Evolutionary conservation across 345 rosid species (phyloP), one percentile per base, ranked within the genome.

Genomic region (Populus ilicifolia): DNA sequence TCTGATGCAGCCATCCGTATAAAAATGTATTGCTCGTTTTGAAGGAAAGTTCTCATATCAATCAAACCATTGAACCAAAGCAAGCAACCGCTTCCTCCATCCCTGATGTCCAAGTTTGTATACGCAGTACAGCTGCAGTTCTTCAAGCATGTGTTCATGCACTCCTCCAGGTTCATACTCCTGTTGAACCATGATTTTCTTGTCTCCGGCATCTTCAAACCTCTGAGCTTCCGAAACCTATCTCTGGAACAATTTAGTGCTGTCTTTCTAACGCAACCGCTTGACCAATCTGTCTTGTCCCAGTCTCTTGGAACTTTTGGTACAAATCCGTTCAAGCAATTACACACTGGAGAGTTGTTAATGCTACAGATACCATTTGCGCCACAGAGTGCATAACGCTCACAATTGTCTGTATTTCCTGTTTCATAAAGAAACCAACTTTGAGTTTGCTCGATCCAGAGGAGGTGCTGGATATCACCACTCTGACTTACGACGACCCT

Each of bases 211-310:
- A 77, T 20, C 21, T 70, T 77, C 10, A 69, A 23, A 5, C 79
- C 74, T 1, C 21, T 18, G 5, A 21, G 21, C 77, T 73, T 84
- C 69, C 35, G 2, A n/a, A 84, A 84, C 23, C 77, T 67, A 29
- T 65, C 69, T 16, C 69, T 36, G 1, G 38, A 12, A 65, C 69
- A 65, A 17, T 27, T 30, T 4, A 65, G 38, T 5, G 36, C 18
- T 10, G 69, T 30, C 17, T 29, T 27, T 65, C 69, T 65, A 65
- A 65, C 69, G 33, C 69, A 65, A 13, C 69, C 69, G 27, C 30
- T 36, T 3, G 69, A 29, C 69, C 69, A 65, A 29, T 65, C 69
- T 5, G 2, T 6, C 21, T 11, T 27, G 16, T 14, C 9, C 69
- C 69, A 65, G 8, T 25, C 69, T 65, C 38, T 65, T 17, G 36